Base-by-base conservation (phyloP, 202 grass and related monocot genomes). In the Cymbopogon flexuosus region DNA sequence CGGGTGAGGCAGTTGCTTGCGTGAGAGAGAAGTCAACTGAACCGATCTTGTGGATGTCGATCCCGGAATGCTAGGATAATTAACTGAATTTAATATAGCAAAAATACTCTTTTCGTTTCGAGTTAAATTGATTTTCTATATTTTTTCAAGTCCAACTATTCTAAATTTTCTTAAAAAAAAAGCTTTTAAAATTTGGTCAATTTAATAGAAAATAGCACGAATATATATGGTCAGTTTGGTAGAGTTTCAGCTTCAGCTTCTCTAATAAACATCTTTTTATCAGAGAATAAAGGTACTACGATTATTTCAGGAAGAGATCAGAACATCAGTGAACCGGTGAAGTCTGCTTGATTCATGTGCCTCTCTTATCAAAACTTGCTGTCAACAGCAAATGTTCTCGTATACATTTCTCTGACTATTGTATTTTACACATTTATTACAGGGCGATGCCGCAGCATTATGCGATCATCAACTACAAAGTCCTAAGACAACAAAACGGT, bases 401-500 rank as follows among this genome's bases (percentile, higher is more conserved):
- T 88, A 79, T 79, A 88, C 81, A 88, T 42, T 57, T 64, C 57
- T 76, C 69, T 27, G 56, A 27, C 64, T 76, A 60, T 29, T 4
- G 3, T 10, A 76, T 34, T 58, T 68, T 88, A 85, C 65, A 89
- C 57, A 85, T 60, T 58, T 81, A 65, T 85, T 76, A 76, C 64
- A 81, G 3, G 24, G 64, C 1, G 60, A 83, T 61, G 80, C 27
- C 21, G 56, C 78, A 63, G 29, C 61, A 54, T 68, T 80, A 77
- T 39, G 36, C 81, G 24, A 40, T 62, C 78, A 66, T 59, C 71
- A 14, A 47, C 60, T 61, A 82, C 45, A 51, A 83, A 72, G 5
- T 9, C 65, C 78, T 81, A 85, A n/a, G n/a, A 73, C 77, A 66
- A 15, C 78, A 81, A 77, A 82, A n/a, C n/a, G n/a, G n/a, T n/a